These are phyloP conservation scores for Forsythia suspensa DNA, from an alignment of 257 asterid genomes.

Conservation along the genomic window DNA sequence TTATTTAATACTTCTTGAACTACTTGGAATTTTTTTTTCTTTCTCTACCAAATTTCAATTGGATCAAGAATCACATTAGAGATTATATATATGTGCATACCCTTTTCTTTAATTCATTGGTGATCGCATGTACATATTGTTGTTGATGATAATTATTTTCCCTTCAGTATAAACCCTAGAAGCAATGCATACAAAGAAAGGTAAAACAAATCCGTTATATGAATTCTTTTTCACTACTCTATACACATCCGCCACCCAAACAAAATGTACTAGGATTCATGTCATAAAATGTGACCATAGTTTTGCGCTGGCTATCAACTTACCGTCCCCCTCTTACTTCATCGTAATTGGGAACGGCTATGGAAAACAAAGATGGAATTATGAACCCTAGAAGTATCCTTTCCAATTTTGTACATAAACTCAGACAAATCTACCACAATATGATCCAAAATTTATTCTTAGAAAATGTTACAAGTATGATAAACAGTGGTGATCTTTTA, in stretches of 20 bases:
- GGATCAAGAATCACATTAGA: neutral
- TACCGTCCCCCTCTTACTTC: neutral
- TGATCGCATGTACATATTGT: neutral
- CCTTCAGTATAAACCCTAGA: neutral
- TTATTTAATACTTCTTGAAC: neutral
- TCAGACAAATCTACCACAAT: neutral
- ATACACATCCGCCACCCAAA: neutral
- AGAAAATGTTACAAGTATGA: neutral
- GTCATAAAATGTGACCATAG: neutral
- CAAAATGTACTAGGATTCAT: neutral
- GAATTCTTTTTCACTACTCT: neutral
- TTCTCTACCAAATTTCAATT: neutral
- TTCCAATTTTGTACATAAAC: neutral
- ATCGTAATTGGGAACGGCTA: neutral
- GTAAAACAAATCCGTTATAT: neutral
- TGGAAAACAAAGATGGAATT: neutral
- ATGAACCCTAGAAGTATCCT: neutral
- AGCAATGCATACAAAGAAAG: neutral
- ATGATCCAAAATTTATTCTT: neutral
- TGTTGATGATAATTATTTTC: neutral
- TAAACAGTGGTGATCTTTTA: neutral
- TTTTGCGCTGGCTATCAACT: neutral
- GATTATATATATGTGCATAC: neutral
- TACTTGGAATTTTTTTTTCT: neutral
- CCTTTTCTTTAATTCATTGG: neutral